These are phyloP conservation scores for Mrakia gelida DNA, from an alignment of 768 basidiomycete genomes.

Conservation along the genomic window DNA sequence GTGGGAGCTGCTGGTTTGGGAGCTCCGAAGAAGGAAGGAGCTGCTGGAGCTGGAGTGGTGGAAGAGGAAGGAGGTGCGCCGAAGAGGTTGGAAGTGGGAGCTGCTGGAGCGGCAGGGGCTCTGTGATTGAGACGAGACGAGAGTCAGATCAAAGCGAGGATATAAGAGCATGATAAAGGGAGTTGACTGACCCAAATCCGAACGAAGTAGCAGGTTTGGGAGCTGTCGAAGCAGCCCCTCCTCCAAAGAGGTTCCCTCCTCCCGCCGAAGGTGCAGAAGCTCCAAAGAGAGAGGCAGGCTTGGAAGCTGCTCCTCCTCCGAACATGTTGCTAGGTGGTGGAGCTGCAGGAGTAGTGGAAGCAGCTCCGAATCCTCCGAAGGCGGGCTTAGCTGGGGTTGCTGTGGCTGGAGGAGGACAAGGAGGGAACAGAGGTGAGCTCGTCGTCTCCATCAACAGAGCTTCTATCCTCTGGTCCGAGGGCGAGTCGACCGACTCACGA, in stretches of 20 bases:
- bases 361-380: constrained; percentile 15
- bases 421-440: constrained; percentile 2
- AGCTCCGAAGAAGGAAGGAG: constrained; percentile 15
- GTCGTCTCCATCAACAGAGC: background rate
- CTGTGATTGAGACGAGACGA: background rate
- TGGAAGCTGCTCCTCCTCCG: constrained; percentile 23
- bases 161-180: too few species aligned
- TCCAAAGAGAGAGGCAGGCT: constrained; percentile 25
- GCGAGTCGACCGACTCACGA: background rate
- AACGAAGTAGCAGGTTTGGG: constrained; percentile 1
- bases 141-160: background rate
- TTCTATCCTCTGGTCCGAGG: background rate
- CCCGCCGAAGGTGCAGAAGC: constrained; percentile 17
- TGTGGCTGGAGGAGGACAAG: constrained; percentile 1
- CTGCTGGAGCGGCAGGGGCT: constrained; percentile 18
- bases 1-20: constrained; percentile 25
- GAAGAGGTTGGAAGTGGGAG: constrained; percentile 14
- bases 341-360: constrained; percentile 25
- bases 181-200: background rate
- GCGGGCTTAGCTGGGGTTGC: constrained; percentile 30
- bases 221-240: background rate
- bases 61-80: constrained; percentile 4
- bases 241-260: constrained; percentile 5
- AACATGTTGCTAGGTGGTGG: constrained; percentile 24
- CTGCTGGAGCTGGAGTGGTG: background rate